These are phyloP conservation scores for Aspergillus proliferans DNA, from an alignment of 2,329 filamentous ascomycete genomes.

Conservation along the genomic window DNA sequence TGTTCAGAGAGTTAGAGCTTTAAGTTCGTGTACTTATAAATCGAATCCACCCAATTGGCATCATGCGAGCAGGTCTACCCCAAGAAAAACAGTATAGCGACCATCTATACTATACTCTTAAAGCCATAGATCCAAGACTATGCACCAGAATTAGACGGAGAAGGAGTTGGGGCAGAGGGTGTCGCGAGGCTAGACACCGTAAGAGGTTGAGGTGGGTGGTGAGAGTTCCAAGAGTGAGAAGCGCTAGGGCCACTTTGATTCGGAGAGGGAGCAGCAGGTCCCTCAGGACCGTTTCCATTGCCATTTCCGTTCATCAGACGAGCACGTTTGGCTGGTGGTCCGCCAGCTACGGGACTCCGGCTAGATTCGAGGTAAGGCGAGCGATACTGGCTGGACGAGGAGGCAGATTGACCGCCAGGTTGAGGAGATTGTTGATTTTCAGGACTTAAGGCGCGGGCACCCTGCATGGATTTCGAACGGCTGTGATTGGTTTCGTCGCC, in stretches of 20 bases:
- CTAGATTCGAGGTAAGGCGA: constrained; percentile 26
- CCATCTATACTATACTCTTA: no score
- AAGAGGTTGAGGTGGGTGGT: constrained; percentile 3
- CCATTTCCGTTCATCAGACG: constrained; percentile 31
- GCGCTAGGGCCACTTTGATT: constrained; percentile 4
- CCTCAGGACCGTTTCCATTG: neutral
- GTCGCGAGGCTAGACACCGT: constrained; percentile 20
- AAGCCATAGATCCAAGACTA: neutral
- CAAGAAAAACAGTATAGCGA: no score
- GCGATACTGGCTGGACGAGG: constrained; percentile 22
- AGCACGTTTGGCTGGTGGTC: constrained; percentile 27
- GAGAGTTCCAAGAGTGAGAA: constrained; percentile 9
- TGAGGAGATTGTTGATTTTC: constrained; percentile 18
- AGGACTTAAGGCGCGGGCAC: constrained; percentile 19
- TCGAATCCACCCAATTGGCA: no score
- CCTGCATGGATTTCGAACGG: constrained; percentile 10
- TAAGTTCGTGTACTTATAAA: no score
- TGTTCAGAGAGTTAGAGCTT: no score
- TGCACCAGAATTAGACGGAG: constrained; percentile 11
- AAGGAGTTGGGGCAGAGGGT: constrained; percentile 19
- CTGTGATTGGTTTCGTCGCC: constrained; percentile 6
- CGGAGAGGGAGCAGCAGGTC: neutral
- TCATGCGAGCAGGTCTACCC: no score
- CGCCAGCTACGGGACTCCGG: constrained; percentile 12
- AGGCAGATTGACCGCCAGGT: constrained; percentile 10